phyloP scores from a whole-genome alignment of 164 flowering plant genomes.

The Magnolia changhungtana region DNA sequence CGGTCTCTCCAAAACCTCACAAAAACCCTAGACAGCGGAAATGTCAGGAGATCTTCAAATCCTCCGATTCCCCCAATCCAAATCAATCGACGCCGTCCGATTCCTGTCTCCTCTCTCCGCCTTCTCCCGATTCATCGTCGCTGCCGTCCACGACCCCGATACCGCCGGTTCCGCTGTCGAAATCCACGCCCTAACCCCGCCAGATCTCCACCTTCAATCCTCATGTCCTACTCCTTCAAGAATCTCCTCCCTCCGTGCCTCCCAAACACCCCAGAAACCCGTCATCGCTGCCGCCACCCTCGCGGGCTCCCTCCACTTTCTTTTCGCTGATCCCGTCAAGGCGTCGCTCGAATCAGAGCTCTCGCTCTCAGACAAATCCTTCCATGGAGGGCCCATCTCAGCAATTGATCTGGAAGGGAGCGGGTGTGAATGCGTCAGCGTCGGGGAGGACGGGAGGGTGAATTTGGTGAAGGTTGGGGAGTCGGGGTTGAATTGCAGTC shows the following conservation, averaged over 20 bases:
- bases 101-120: constrained; percentile 70
- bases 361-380: constrained; percentile 31
- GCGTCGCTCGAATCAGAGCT: constrained; percentile 31
- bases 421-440: constrained; percentile 59
- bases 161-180: constrained; percentile 49
- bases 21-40: background rate
- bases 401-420: constrained; percentile 52
- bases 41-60: constrained; percentile 27
- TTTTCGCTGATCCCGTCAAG: constrained; percentile 29
- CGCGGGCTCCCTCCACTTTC: constrained; percentile 54
- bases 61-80: constrained; percentile 58
- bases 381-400: constrained; percentile 65
- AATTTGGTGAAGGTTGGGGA: constrained; percentile 51
- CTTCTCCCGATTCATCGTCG: constrained; percentile 39
- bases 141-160: constrained; percentile 55
- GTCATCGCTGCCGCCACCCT: constrained; percentile 62
- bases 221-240: constrained; percentile 43
- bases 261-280: constrained; percentile 35
- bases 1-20: background rate
- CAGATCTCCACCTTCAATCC: constrained; percentile 31
- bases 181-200: constrained; percentile 35
- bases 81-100: constrained; percentile 68
- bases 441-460: constrained; percentile 82
- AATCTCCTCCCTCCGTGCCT: constrained; percentile 51
- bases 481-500: constrained; percentile 22